Evolutionary conservation across 352 stramenopile genomes (phyloP).

Genomic region (Globisporangium irregulare): DNA sequence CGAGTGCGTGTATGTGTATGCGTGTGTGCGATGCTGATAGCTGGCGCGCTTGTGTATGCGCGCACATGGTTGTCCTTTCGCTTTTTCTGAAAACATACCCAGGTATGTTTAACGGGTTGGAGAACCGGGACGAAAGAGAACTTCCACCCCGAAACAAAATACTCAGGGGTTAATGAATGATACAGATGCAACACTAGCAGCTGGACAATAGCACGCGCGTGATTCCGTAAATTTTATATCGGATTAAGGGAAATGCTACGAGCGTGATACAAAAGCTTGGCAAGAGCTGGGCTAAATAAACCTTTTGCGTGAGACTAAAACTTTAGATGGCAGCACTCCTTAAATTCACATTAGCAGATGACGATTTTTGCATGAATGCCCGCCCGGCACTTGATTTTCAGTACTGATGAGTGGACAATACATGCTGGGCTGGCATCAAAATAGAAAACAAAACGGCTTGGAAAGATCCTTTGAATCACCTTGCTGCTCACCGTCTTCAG

Average conservation of each 20-base stretch:
- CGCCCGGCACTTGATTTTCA: neutral
- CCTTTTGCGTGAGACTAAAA: neutral
- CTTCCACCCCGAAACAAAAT: slow-evolving; percentile 5
- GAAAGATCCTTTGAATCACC: neutral
- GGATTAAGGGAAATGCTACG: neutral
- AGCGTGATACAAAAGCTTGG: neutral
- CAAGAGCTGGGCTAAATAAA: neutral
- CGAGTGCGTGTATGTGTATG: neutral
- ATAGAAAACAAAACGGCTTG: slow-evolving; percentile 1
- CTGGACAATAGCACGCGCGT: neutral
- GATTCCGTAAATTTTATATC: neutral
- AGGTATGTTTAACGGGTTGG: neutral
- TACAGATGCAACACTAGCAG: neutral
- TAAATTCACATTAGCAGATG: neutral
- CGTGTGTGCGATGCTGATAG: neutral
- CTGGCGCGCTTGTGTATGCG: neutral
- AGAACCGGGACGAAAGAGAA: neutral
- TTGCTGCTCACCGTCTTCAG: neutral
- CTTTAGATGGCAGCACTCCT: neutral
- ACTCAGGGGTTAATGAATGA: neutral
- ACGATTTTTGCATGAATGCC: neutral
- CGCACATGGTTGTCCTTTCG: neutral
- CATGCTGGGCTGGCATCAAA: neutral
- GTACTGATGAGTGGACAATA: neutral
- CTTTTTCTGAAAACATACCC: neutral